These are phyloP conservation scores for Endothia cerciana DNA, from an alignment of 2,329 filamentous ascomycete genomes.

Conservation along the genomic window DNA sequence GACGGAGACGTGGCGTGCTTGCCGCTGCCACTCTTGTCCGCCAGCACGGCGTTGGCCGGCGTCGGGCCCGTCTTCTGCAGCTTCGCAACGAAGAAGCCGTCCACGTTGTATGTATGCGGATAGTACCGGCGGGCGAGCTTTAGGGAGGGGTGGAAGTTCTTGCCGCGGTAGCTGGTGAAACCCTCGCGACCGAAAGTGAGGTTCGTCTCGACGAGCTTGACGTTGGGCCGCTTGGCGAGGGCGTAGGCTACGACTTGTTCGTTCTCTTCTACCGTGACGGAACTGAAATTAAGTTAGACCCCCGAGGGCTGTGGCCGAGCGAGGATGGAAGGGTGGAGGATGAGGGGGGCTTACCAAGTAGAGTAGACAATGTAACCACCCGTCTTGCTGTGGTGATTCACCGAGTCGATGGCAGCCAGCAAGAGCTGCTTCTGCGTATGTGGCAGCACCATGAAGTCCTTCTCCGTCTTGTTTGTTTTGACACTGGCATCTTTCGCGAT, in stretches of 20 bases:
- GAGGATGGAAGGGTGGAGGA: constrained; percentile 1
- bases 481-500: constrained; percentile 96
- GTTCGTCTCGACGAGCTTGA: constrained; percentile 89
- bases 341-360: constrained; percentile 78
- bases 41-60: constrained; percentile 58
- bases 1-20: constrained; percentile 32
- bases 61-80: constrained; percentile 90
- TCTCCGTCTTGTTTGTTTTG: constrained; percentile 97
- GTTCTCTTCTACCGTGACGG: constrained; percentile 49
- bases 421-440: constrained; percentile 95
- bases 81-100: constrained; percentile 98
- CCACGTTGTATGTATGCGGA: constrained; percentile 90
- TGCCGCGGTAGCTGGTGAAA: constrained; percentile 88
- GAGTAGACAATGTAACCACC: constrained; percentile 97
- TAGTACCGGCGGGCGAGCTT: constrained; percentile 85
- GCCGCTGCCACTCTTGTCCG: constrained; percentile 34
- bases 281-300: constrained; percentile 29
- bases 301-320: not conserved
- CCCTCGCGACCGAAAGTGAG: constrained; percentile 90
- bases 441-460: constrained; percentile 90
- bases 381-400: constrained; percentile 88
- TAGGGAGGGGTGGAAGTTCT: constrained; percentile 85
- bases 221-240: constrained; percentile 87
- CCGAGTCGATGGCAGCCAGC: constrained; percentile 90
- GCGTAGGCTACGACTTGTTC: constrained; percentile 94